A percentile compares a stretch with the other conserved stretches of the same genome.
Evolutionary conservation across 768 basidiomycete species (phyloP).

Genomic region (Tulasnella sp.): DNA sequence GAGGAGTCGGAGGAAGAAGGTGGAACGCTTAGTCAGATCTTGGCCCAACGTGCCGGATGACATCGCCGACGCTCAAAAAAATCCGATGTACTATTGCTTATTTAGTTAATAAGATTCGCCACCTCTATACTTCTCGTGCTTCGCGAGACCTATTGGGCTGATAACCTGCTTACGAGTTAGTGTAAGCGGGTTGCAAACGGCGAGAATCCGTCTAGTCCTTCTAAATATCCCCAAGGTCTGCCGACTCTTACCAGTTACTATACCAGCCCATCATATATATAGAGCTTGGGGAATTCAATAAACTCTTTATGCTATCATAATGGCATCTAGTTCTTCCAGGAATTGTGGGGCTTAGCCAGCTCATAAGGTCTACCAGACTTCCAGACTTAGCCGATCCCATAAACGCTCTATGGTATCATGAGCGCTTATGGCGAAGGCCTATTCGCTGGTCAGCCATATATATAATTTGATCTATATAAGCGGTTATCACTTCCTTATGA

Average conservation of each 20-base stretch:
- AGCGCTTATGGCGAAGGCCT: not conserved
- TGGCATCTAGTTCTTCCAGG: not conserved
- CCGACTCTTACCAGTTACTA: too few relatives aligned
- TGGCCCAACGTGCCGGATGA: not conserved
- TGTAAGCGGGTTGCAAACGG: too few relatives aligned
- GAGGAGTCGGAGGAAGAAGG: not conserved
- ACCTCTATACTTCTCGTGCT: not conserved
- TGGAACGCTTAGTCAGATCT: not conserved
- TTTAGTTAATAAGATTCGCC: not conserved
- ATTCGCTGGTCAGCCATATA: not conserved
- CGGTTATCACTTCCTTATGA: not conserved
- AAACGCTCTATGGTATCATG: not conserved
- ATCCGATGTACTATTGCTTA: not conserved
- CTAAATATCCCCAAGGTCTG: too few relatives aligned
- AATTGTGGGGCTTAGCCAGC: not conserved
- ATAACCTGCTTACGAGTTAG: too few relatives aligned
- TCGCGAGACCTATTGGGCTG: too few relatives aligned
- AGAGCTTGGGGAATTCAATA: not conserved
- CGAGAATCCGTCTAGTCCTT: too few relatives aligned
- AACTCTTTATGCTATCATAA: not conserved
- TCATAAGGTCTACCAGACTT: not conserved
- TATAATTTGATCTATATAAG: not conserved
- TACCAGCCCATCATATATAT: too few relatives aligned
- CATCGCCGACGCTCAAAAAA: not conserved
- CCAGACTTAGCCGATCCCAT: not conserved